Conservation (phyloP, 352 stramenopile species). For the Phytophthora uliginosa region DNA sequence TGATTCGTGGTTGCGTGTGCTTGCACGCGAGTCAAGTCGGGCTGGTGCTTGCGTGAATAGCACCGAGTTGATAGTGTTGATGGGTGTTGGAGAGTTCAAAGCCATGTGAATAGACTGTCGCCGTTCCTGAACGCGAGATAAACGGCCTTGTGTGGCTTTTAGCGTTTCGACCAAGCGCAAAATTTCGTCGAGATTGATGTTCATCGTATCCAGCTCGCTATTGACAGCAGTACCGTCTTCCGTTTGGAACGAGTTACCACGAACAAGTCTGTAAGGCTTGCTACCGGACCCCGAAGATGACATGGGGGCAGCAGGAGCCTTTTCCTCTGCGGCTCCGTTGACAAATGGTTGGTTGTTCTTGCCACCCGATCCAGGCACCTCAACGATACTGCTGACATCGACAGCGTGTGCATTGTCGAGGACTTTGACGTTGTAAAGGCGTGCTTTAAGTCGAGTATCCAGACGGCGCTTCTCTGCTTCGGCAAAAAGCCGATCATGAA, state of each 20-base stretch:
- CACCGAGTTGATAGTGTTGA: constrained; percentile 27
- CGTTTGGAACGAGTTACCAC: constrained; percentile 50
- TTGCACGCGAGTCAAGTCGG: constrained; percentile 19
- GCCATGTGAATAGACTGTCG: constrained; percentile 54
- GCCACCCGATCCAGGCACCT: constrained; percentile 37
- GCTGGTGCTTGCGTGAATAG: constrained; percentile 28
- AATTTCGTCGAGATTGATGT: constrained; percentile 52
- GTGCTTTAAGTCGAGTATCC: constrained; percentile 57
- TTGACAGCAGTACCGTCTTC: constrained; percentile 54
- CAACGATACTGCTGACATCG: constrained; percentile 62
- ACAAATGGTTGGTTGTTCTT: constrained; percentile 51
- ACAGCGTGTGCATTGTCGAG: constrained; percentile 75
- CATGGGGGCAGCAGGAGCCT: constrained; percentile 1
- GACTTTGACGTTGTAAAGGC: constrained; percentile 69
- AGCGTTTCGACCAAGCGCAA: constrained; percentile 52
- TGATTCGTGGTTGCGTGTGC: constrained; percentile 22
- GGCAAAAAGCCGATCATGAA: constrained; percentile 65
- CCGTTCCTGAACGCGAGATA: constrained; percentile 54
- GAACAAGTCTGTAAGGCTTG: constrained; percentile 34
- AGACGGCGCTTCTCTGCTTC: constrained; percentile 62
- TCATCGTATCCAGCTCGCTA: constrained; percentile 61
- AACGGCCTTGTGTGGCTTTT: constrained; percentile 44
- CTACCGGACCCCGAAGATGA: constrained; percentile 27
- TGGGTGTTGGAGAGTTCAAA: constrained; percentile 28
- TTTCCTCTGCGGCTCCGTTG: constrained; percentile 35